Base-by-base conservation (phyloP, 108 stramenopile species). In the Nannochloropsis salina region DNA sequence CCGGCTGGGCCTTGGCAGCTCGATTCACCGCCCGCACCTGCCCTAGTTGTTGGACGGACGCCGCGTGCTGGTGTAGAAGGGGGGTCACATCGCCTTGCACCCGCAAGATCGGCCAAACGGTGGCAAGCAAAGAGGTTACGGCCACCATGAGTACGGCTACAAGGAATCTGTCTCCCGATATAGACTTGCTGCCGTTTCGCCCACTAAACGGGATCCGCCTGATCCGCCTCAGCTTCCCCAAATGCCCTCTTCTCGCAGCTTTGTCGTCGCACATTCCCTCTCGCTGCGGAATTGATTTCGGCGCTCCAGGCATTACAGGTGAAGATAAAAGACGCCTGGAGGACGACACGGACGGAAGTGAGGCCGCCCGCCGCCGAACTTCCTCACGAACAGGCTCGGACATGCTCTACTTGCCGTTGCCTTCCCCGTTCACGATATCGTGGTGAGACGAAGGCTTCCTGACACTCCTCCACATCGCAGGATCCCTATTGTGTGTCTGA, bases 291-390 rank as follows among this genome's bases (percentile, higher is more conserved):
- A 74, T 2, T n/a, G 61, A n/a, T 74, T 15, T 15, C n/a, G n/a
- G 61, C 61, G n/a, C 61, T 74, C 20, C 20, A 74, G 61, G 61
- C 61, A 8, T n/a, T n/a, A n/a, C 15, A 6, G 61, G 61, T 6
- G 61, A n/a, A 3, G 15, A n/a, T n/a, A 74, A n/a, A 15, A 74
- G 61, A n/a, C 6, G 61, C 20, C 61, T n/a, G 61, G 61, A 74
- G 15, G 61, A 6, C 15, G 61, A n/a, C 61, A 74, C 20, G 61
- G 61, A 74, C 4, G 61, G 61, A 15, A 74, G 20, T 15, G 61
- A 74, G 61, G 61, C 61, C n/a, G 61, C 61, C 61, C 61, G 61
- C 61, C 61, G 61, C 61, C 61, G 61, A 74, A 15, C 20, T n/a
- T n/a, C 8, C 61, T 8, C 61, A 6, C 31, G 31, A 31, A 31